These are phyloP conservation scores for Xanthoconium stramineum DNA, from an alignment of 768 basidiomycete species.

Conservation along the genomic window DNA sequence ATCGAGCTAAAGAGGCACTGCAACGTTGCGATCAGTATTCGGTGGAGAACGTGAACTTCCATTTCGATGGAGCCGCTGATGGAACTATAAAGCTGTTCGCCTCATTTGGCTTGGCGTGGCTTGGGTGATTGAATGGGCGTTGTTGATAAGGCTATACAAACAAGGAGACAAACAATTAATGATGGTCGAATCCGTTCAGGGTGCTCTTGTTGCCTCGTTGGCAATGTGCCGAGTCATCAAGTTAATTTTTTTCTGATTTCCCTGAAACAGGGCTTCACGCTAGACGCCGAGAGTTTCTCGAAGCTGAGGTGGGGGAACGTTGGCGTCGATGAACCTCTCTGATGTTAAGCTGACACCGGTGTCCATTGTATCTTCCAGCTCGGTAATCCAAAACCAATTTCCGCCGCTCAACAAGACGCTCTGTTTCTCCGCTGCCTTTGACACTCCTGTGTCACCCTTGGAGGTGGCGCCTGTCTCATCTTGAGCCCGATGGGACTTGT, in stretches of 20 bases:
- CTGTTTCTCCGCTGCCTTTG: not conserved
- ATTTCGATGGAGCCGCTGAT: slow-evolving; percentile 13
- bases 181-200: not conserved
- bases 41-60: slow-evolving; percentile 7
- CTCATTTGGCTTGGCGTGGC: slow-evolving; percentile 4
- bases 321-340: not conserved
- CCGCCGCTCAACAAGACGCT: not conserved
- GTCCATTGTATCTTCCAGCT: not conserved
- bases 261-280: not conserved
- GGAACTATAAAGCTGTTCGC: slow-evolving; percentile 2
- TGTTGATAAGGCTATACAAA: not conserved
- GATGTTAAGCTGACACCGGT: not conserved
- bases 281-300: not conserved
- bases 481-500: not conserved
- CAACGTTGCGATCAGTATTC: slow-evolving; percentile 9
- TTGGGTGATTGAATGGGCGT: not conserved
- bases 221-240: not conserved
- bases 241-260: not conserved
- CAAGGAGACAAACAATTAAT: not conserved
- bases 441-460: not conserved
- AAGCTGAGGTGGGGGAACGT: not conserved
- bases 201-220: not conserved
- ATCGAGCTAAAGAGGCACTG: slow-evolving; percentile 2
- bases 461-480: not conserved
- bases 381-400: not conserved